phyloP scores from a whole-genome alignment of 176 grass and related monocot species.

The Microstegium vimineum region DNA sequence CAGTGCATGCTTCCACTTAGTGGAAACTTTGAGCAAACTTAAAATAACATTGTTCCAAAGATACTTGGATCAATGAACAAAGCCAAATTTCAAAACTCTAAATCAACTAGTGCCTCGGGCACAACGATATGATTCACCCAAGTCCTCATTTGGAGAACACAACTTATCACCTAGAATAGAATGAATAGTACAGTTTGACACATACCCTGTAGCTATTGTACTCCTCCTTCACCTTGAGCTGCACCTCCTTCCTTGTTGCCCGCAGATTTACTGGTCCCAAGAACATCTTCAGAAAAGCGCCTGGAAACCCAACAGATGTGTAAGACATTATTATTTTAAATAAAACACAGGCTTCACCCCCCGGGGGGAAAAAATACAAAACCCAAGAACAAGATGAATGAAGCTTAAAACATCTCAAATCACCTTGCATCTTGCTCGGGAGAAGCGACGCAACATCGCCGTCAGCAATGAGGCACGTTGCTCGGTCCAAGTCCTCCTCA shows the following conservation, averaged over 20 bases:
- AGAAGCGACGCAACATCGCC: conserved; percentile 66
- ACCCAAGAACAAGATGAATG: neutral
- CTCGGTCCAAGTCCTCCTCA: conserved; percentile 84
- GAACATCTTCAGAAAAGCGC: conserved; percentile 76
- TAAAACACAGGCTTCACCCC: neutral
- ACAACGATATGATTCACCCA: neutral
- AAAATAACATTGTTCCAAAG: neutral
- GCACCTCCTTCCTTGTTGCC: conserved; percentile 84
- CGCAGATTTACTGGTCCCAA: conserved; percentile 87
- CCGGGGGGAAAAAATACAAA: too few species aligned
- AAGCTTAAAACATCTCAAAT: conserved; percentile 12
- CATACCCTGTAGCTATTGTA: conserved; percentile 97
- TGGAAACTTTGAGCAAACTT: neutral
- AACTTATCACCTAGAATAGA: neutral
- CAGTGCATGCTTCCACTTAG: neutral
- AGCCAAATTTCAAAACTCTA: neutral
- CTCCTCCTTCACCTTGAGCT: conserved; percentile 98
- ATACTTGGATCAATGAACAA: neutral
- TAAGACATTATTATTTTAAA: neutral
- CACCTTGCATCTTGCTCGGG: conserved; percentile 72
- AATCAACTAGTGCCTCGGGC: neutral
- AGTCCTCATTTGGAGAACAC: neutral
- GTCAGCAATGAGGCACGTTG: conserved; percentile 61
- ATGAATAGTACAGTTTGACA: conserved; percentile 3
- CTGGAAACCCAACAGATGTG: conserved; percentile 31